Base-by-base conservation (phyloP, 306 rosid species). In the Casuarina glauca region DNA sequence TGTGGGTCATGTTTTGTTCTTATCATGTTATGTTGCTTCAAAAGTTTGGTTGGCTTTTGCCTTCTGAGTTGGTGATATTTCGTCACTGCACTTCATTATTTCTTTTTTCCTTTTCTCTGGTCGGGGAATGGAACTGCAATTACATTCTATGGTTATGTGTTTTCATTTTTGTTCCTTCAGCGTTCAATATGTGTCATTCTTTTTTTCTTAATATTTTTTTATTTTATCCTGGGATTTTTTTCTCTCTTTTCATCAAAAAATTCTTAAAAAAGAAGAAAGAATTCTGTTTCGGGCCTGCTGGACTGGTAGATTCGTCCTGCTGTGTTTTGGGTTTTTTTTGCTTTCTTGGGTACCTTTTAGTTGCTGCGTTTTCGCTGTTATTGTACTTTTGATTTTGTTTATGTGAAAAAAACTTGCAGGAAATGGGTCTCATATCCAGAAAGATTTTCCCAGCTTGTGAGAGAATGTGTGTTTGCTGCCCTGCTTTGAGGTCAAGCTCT, bases 391-490 rank as follows among this genome's bases (percentile, higher is more conserved):
- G 54, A 3, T 58, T 51, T 75, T 54, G 49, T 51, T 78, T 48
- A 3, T 53, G 45, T 44, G 71, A 70, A 69, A 62, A 26, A 20
- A 26, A 78, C 70, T 41, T 85, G 80, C 86, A 89, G 94, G 84
- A 82, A 83, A 96, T 96, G 99, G 99, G 99, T 70, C 44, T 96
- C 72, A 86, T 96, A 80, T 96, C 99, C 35, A 79, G 97, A 88
- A 96, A 84, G 89, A 82, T 96, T 74, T 93, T 96, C 83, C 99
- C 99, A 26, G 97, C 98, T 63, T 96, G 99, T 82, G 98, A 84
- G 78, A 90, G 81, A 82, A 93, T 96, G 97, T 96, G 99, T 82
- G 92, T 93, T 52, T 96, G 99, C 75, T 96, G 99, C 80, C 99
- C 99, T 80, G 92, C 97, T 80, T 74, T 96, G 89, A 93, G 99